These are phyloP conservation scores for Sclerotinia sclerotiorum DNA, from an alignment of 2,329 filamentous ascomycete species.

Conservation along the genomic window DNA sequence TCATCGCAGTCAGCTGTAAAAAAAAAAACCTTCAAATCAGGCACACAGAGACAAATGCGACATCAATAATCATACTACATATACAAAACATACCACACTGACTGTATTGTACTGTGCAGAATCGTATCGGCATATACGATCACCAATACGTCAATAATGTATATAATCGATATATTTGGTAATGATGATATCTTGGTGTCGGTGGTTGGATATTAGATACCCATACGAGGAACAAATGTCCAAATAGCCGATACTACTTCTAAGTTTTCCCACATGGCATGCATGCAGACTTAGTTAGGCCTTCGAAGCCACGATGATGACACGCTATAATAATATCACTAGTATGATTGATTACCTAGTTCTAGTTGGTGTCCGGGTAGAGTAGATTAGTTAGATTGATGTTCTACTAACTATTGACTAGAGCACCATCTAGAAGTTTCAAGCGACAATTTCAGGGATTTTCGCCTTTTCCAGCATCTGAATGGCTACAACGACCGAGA, in stretches of 20 bases:
- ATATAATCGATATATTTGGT: conserved; percentile 2
- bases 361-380: too few species aligned
- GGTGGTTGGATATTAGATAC: not conserved
- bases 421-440: conserved; percentile 8
- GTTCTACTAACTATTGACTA: not conserved
- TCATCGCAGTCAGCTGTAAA: conserved; percentile 15
- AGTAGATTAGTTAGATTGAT: too few species aligned
- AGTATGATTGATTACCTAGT: too few species aligned
- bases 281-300: conserved; percentile 14
- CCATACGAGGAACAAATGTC: conserved; percentile 5
- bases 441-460: conserved; percentile 4
- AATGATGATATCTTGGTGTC: conserved; percentile 4
- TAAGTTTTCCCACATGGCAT: conserved; percentile 11
- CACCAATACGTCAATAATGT: not conserved
- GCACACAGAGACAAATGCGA: conserved; percentile 6
- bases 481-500: conserved; percentile 18
- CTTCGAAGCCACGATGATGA: conserved; percentile 21
- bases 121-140: not conserved
- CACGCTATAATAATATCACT: not conserved
- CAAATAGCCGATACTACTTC: conserved; percentile 13
- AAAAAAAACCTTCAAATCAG: not conserved
- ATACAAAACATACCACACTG: conserved; percentile 1
- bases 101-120: conserved; percentile 5
- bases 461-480: not conserved
- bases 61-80: conserved; percentile 15